Evolutionary conservation across 2,329 filamentous ascomycete genomes (phyloP), one percentile per base, ranked within the genome.

Genomic region (Ophiocordyceps camponoti-floridani): DNA sequence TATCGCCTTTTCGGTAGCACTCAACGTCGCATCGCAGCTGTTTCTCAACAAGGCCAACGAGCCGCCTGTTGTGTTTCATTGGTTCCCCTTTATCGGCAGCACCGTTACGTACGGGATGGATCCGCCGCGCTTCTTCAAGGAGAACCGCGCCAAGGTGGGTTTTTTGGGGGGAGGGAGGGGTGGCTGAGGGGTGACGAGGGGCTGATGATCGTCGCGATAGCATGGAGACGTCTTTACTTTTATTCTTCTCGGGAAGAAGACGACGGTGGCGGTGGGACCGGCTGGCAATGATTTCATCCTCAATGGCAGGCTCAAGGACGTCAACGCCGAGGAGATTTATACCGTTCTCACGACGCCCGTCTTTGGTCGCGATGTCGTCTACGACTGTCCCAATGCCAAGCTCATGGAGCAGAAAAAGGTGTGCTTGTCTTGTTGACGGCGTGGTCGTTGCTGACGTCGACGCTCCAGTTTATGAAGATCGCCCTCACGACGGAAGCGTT

Each of bases 331-430:
- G 64, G 86, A 94, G 56, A 84, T 94, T 50, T 94, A 94, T 65
- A 81, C 76, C 45, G 81, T 84, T 46, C 70, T 94, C 48, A 79
- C 75, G 7, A 78, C 74, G 19, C 75, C 75, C 23, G 75, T 79
- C 42, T 94, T 94, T 58, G 86, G 86, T 52, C 79, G 77, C 54
- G 81, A 88, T 64, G 86, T 94, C 26, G 84, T 93, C 45, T 94
- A 93, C 59, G 86, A 93, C 60, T 91, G 85, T 64, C 84, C 85
- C 40, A 93, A 93, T 60, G 72, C 84, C 47, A 93, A 93, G 65
- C 74, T 94, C 57, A 93, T 94, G 86, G 86, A 94, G 67, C 86
- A 94, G 70, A 94, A 94, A 70, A 91, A 89, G 77, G 84, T 87
- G 60, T 64, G 47, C 45, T 7, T 37, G 28, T 13, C 11, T 14